Base-by-base conservation (phyloP, 495 filamentous ascomycete species). In the Hyaloscypha bicolor region DNA sequence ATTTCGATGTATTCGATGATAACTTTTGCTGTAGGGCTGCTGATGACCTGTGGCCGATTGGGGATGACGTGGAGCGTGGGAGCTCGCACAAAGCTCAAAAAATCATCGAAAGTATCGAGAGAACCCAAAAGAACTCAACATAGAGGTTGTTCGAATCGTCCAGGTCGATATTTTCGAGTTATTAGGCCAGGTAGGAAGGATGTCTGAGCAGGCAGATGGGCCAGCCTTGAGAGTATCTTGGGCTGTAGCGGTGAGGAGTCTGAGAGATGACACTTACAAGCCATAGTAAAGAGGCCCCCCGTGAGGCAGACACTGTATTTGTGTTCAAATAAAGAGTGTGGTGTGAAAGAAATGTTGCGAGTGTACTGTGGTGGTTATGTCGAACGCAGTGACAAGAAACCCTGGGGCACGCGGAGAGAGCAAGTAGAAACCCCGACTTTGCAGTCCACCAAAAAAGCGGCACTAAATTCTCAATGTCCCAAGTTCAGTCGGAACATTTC, bases 221-320 rank as follows among this genome's bases (percentile, higher is more conserved):
- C 32, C 60, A 69, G 69, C 66, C 69, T 71, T 65, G 69, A 55
- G 55, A 25, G 33, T 37, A 51, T 53, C 42, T 39, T 30, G 25
- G 14, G 33, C 32, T 63, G 48, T 37, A 35, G 30, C 35, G 32
- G 5, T 30, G 25, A 25, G 53, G n/a, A 66, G 37, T 55, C 57
- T 60, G 22, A 72, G 59, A 66, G 29, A 22, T 53, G 39, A 64
- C n/a, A 79, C 79, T 78, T 76, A 80, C 79, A 78, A 79, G 79
- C 79, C 77, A 79, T 81, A 60, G 53, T 76, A 66, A 66, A 69
- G 35, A 73, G 72, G 69, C 73, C 73, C 71, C 66, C 71, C 69
- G 69, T 60, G 69, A 71, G 71, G 66, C 60, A 72, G 60, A 66
- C 55, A 55, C 11, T 55, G 16, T 25, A 33, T 60, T 45, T 69